phyloP scores from a whole-genome alignment of 2,329 filamentous ascomycete species.

The Ophiognomonia clavigignenti-juglandacearum region DNA sequence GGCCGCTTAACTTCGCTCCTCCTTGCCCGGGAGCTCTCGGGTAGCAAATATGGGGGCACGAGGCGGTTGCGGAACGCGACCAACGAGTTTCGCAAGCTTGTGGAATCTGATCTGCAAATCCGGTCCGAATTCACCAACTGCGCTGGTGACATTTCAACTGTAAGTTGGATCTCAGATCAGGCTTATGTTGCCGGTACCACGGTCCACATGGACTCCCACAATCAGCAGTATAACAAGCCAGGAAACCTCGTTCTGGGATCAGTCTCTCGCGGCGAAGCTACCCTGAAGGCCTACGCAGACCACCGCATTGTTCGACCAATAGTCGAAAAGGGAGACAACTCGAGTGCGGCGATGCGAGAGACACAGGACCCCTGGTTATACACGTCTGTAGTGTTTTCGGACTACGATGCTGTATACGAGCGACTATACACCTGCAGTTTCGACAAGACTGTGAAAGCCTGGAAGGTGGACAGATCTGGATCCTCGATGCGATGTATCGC shows the following conservation, averaged over 20 bases:
- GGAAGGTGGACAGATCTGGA: conserved; percentile 38
- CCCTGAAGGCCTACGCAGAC: conserved; percentile 47
- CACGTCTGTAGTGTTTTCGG: conserved; percentile 58
- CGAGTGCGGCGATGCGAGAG: conserved; percentile 49
- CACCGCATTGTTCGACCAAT: conserved; percentile 53
- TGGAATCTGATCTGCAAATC: conserved; percentile 48
- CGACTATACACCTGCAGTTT: conserved; percentile 57
- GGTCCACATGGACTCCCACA: conserved; percentile 56
- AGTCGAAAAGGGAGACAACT: conserved; percentile 49
- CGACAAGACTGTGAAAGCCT: conserved; percentile 57
- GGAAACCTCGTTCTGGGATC: conserved; percentile 58
- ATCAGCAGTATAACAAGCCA: conserved; percentile 62
- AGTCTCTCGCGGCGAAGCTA: conserved; percentile 28
- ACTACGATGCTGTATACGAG: conserved; percentile 41
- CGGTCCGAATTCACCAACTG: conserved; percentile 55
- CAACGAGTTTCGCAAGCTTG: conserved; percentile 37
- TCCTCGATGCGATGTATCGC: conserved; percentile 38
- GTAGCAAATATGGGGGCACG: conserved; percentile 37
- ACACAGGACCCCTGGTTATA: conserved; percentile 61
- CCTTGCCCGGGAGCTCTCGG: conserved; percentile 43
- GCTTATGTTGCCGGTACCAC: conserved; percentile 58
- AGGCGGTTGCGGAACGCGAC: conserved; percentile 40
- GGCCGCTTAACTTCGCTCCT: conserved; percentile 36
- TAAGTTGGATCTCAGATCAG: conserved; percentile 51
- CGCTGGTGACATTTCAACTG: conserved; percentile 55